Percentiles rank a stretch among this genome's conserved stretches.
Evolutionary conservation across 768 basidiomycete genomes (phyloP).

Genomic region (Cubamyces sp.): DNA sequence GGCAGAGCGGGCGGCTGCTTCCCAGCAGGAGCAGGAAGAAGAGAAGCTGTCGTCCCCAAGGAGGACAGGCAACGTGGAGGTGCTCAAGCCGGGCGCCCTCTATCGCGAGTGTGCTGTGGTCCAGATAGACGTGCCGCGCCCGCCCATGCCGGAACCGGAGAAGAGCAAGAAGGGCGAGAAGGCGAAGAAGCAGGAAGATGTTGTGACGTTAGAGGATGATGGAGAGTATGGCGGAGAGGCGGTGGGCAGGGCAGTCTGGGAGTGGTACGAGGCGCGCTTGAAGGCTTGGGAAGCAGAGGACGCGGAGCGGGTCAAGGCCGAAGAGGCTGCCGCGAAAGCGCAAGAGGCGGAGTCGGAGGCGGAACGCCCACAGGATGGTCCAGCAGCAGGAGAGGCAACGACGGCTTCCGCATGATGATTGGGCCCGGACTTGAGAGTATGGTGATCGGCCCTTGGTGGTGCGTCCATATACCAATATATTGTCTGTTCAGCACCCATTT

Average conservation of each 20-base stretch:
- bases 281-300: constrained; percentile 60
- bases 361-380: neutral
- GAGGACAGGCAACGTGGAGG: constrained; percentile 49
- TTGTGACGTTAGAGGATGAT: constrained; percentile 52
- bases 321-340: constrained; percentile 14
- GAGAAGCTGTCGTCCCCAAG: constrained; percentile 7
- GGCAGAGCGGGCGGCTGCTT: constrained; percentile 9
- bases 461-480: constrained; percentile 11
- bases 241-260: constrained; percentile 74
- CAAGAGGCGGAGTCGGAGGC: constrained; percentile 10
- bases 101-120: constrained; percentile 80
- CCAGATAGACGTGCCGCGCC: constrained; percentile 26
- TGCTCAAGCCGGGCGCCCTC: constrained; percentile 76
- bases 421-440: neutral
- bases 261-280: constrained; percentile 67
- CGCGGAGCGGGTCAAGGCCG: constrained; percentile 19
- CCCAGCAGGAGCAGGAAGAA: constrained; percentile 4
- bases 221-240: constrained; percentile 73
- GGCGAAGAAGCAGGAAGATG: constrained; percentile 29
- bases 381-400: neutral
- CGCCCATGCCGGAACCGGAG: constrained; percentile 26
- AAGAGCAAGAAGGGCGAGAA: constrained; percentile 29
- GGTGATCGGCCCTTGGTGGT: constrained; percentile 5
- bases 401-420: neutral
- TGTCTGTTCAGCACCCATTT: neutral